These are phyloP conservation scores for Brassica incana DNA, from an alignment of 345 rosid species.

Conservation along the genomic window DNA sequence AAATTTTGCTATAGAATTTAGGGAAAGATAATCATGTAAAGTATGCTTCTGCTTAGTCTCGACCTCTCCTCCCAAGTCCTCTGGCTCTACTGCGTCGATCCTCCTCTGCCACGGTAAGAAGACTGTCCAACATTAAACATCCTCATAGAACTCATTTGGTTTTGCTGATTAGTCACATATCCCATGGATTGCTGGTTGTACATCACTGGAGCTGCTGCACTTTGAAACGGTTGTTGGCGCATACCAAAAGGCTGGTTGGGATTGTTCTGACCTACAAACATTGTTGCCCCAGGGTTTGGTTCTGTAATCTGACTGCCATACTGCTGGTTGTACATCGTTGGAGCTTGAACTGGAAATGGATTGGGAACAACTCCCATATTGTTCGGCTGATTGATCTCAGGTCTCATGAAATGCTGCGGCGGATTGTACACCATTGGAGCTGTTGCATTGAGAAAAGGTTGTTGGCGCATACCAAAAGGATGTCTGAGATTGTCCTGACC, in stretches of 20 bases:
- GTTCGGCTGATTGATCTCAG: neutral
- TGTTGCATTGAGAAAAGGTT: neutral
- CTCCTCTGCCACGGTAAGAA: constrained; percentile 5
- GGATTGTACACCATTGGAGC: too few species aligned
- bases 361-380: neutral
- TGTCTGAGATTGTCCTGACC: neutral
- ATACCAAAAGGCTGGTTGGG: neutral
- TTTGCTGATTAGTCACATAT: neutral
- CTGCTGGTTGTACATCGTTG: neutral
- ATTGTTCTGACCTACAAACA: neutral
- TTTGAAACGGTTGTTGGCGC: neutral
- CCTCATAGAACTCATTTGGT: neutral
- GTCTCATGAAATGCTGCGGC: too few species aligned
- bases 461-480: neutral
- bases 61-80: neutral
- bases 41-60: too few species aligned
- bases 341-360: neutral
- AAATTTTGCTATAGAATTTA: too few species aligned
- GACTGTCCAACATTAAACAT: neutral
- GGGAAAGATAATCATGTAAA: too few species aligned
- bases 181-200: neutral
- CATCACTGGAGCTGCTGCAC: neutral
- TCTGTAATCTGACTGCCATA: neutral
- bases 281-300: neutral
- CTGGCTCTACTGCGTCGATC: neutral